Conservation (phyloP, 1,139 yeast genomes). For the Pichia norvegensis region DNA sequence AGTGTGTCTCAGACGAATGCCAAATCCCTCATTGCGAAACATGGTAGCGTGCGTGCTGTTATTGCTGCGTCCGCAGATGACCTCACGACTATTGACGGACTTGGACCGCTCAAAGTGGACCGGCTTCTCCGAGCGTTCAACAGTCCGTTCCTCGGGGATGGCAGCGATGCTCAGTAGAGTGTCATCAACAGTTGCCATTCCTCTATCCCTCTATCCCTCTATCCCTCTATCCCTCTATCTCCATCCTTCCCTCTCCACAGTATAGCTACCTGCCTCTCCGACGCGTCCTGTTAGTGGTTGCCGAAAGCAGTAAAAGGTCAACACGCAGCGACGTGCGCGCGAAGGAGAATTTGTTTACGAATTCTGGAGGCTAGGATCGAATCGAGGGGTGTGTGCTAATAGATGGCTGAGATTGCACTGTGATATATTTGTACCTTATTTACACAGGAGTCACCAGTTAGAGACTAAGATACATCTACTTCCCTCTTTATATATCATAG, state of each 20-base stretch:
- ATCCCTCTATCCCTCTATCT: background rate
- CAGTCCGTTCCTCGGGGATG: constrained; percentile 8
- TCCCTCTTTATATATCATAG: background rate
- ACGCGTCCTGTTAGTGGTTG: too few relatives aligned
- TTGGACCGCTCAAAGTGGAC: constrained; percentile 26
- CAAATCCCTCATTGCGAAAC: constrained; percentile 37
- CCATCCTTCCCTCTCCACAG: background rate
- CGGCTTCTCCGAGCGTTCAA: constrained; percentile 15
- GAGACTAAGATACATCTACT: background rate
- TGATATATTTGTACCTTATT: background rate
- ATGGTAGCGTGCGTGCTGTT: constrained; percentile 38
- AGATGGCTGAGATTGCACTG: background rate
- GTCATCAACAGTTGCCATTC: too few relatives aligned
- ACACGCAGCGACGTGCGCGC: background rate
- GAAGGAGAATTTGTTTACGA: background rate
- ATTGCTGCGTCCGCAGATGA: constrained; percentile 22
- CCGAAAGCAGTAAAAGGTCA: background rate
- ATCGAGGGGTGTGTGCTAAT: background rate
- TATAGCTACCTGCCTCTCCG: too few relatives aligned
- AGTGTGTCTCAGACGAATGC: constrained; percentile 51
- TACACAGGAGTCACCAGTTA: background rate
- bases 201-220: background rate
- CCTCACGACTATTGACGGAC: constrained; percentile 24
- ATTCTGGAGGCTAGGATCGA: background rate
- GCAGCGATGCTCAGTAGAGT: too few relatives aligned